These are phyloP conservation scores for Posidonia oceanica DNA, from an alignment of 116 monocot genomes.

Conservation along the genomic window DNA sequence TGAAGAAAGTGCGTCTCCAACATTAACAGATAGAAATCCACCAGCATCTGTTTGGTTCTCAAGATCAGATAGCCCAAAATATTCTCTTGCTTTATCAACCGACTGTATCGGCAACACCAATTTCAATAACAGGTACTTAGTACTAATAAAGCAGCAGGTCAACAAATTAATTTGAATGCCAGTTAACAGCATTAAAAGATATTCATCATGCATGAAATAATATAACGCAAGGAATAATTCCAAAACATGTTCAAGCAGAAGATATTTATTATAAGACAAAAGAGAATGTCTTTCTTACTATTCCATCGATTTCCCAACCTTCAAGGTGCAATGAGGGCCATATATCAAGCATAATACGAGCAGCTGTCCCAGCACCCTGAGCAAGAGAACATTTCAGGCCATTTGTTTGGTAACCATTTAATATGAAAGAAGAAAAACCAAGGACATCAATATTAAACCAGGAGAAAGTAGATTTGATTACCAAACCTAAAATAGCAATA, in stretches of 20 bases:
- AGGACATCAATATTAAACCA: neutral
- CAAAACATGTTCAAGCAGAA: neutral
- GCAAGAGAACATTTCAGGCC: neutral
- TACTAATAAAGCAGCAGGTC: neutral
- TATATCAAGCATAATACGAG: conserved; percentile 53
- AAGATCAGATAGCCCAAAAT: conserved; percentile 61
- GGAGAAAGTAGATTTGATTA: conserved; percentile 15
- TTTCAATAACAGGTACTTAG: neutral
- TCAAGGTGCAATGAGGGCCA: conserved; percentile 75
- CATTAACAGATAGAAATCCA: conserved; percentile 58
- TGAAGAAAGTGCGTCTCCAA: conserved; percentile 83
- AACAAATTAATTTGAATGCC: neutral
- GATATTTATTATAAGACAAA: too few species aligned
- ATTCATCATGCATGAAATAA: too few species aligned
- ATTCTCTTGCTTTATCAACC: conserved; percentile 70
- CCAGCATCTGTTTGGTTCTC: conserved; percentile 48
- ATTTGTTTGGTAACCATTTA: neutral
- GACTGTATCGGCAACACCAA: conserved; percentile 19
- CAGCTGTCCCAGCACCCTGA: conserved; percentile 87
- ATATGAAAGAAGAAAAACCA: neutral
- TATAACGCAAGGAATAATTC: neutral
- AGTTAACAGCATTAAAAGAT: neutral
- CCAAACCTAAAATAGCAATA: conserved; percentile 83
- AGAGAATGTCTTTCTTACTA: conserved; percentile 22
- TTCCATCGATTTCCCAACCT: conserved; percentile 87